Evolutionary conservation across 2,329 filamentous ascomycete species (phyloP).

Genomic region (Stachybotrys chlorohalonatus): DNA sequence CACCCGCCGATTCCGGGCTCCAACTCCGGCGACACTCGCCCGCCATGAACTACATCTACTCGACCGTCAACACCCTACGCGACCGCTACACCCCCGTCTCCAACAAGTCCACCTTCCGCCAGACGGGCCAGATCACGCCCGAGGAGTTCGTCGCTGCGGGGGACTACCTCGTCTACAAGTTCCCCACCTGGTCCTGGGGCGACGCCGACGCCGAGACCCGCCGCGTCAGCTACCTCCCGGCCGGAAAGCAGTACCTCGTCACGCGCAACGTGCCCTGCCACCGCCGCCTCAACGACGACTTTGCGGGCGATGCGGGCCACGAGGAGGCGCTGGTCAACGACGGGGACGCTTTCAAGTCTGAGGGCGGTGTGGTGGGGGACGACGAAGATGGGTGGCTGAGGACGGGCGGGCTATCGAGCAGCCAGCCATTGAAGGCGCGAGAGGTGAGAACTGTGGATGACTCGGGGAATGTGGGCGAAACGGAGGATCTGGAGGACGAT

Average conservation of each 20-base stretch:
- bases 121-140: slow-evolving; percentile 90
- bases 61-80: slow-evolving; percentile 82
- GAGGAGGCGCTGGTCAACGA: slow-evolving; percentile 82
- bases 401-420: slow-evolving; percentile 70
- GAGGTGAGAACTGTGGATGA: slow-evolving; percentile 88
- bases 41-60: slow-evolving; percentile 83
- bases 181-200: slow-evolving; percentile 96
- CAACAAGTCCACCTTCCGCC: slow-evolving; percentile 86
- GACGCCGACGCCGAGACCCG: slow-evolving; percentile 75
- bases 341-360: slow-evolving; percentile 53
- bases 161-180: slow-evolving; percentile 98
- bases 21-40: neutral
- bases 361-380: slow-evolving; percentile 35
- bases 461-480: slow-evolving; percentile 73
- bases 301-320: slow-evolving; percentile 77
- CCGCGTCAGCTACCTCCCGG: slow-evolving; percentile 71
- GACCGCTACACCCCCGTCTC: slow-evolving; percentile 85
- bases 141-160: slow-evolving; percentile 94
- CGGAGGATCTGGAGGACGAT: slow-evolving; percentile 59
- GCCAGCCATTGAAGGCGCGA: slow-evolving; percentile 64
- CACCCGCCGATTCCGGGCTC: too few species aligned
- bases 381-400: slow-evolving; percentile 87
- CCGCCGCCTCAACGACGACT: slow-evolving; percentile 83
- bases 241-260: slow-evolving; percentile 89
- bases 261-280: slow-evolving; percentile 93